Conservation (phyloP, 1,139 yeast genomes). For the Lodderomyces pseudojiufengensis region DNA sequence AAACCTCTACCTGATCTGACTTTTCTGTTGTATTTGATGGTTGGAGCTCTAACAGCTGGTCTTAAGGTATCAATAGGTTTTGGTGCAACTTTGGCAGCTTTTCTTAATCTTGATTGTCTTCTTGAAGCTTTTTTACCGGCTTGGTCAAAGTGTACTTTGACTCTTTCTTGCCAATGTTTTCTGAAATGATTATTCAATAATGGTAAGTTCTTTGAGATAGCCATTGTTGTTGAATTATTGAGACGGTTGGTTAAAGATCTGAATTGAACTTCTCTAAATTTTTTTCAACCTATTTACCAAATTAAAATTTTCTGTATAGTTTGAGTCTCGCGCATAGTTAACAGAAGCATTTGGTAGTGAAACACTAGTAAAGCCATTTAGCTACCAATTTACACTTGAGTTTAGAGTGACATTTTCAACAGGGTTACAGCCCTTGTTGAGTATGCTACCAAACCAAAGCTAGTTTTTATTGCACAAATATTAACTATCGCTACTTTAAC, state of each 20-base stretch:
- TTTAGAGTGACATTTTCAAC: no score
- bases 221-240: slow-evolving; percentile 42
- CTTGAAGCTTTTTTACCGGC: slow-evolving; percentile 98
- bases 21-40: slow-evolving; percentile 98
- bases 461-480: no score
- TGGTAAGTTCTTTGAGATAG: slow-evolving; percentile 97
- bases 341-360: neutral
- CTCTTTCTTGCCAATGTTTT: slow-evolving; percentile 99
- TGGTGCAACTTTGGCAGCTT: slow-evolving; percentile 96
- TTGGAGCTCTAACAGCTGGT: slow-evolving; percentile 98
- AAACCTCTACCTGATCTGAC: slow-evolving; percentile 99
- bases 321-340: neutral
- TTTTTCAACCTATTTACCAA: neutral
- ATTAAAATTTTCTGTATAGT: slow-evolving; percentile 12
- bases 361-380: neutral
- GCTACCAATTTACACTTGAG: no score
- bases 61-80: slow-evolving; percentile 94
- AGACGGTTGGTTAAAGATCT: slow-evolving; percentile 5
- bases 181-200: slow-evolving; percentile 95
- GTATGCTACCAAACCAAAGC: no score
- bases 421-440: slow-evolving; percentile 6
- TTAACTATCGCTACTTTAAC: no score
- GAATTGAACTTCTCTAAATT: slow-evolving; percentile 5
- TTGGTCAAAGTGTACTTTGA: slow-evolving; percentile 98
- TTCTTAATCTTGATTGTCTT: slow-evolving; percentile 90